Percentiles rank a stretch among this genome's conserved stretches.
These are phyloP conservation scores for Wickerhamomyces hampshirensis DNA, from an alignment of 805 yeast species.

Conservation along the genomic window DNA sequence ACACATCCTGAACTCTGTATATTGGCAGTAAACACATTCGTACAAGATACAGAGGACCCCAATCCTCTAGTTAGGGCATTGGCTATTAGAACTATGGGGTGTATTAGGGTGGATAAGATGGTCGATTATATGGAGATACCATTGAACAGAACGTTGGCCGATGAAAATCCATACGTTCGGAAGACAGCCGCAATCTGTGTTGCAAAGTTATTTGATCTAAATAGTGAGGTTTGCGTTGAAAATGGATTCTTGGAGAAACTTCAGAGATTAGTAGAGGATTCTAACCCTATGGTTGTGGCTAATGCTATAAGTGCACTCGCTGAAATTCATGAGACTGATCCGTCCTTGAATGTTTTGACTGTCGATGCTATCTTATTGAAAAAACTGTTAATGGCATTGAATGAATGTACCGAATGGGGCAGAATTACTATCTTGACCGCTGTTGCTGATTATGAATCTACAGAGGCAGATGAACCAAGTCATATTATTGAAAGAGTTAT, in stretches of 20 bases:
- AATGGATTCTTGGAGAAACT: slow-evolving; percentile 77
- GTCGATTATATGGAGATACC: slow-evolving; percentile 94
- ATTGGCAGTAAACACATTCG: slow-evolving; percentile 95
- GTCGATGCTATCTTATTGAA: slow-evolving; percentile 40
- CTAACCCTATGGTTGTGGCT: slow-evolving; percentile 97
- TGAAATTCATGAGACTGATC: slow-evolving; percentile 72
- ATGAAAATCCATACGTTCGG: slow-evolving; percentile 95
- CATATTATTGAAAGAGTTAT: slow-evolving; percentile 85
- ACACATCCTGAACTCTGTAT: slow-evolving; percentile 94
- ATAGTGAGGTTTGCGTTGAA: slow-evolving; percentile 75
- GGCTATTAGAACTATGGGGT: slow-evolving; percentile 98
- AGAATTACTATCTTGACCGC: slow-evolving; percentile 85
- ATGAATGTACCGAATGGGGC: slow-evolving; percentile 99
- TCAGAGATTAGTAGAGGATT: slow-evolving; percentile 65
- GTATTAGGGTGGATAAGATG: slow-evolving; percentile 92
- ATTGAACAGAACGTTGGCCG: slow-evolving; percentile 73
- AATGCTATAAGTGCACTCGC: slow-evolving; percentile 83
- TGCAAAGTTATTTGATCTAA: slow-evolving; percentile 87
- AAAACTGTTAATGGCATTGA: slow-evolving; percentile 74
- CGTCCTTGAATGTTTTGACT: slow-evolving; percentile 42
- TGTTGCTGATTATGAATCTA: slow-evolving; percentile 62
- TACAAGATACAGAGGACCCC: slow-evolving; percentile 90
- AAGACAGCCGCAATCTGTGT: slow-evolving; percentile 98
- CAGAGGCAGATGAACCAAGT: slow-evolving; percentile 59
- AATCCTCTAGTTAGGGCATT: slow-evolving; percentile 93